These are phyloP conservation scores for Trametes villosa DNA, from an alignment of 768 basidiomycete species.

Conservation along the genomic window DNA sequence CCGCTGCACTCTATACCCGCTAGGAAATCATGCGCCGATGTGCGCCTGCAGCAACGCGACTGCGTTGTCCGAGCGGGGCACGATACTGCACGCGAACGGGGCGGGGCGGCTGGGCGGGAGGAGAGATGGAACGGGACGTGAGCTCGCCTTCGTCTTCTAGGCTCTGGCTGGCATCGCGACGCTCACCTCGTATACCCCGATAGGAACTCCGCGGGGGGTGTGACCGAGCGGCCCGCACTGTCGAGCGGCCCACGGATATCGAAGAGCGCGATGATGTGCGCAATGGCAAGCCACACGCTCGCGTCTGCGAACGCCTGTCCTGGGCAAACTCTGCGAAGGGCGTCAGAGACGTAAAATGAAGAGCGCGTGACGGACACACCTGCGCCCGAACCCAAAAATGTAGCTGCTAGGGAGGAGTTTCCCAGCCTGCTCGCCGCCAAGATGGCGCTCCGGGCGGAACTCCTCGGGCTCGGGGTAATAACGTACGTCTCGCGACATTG, in stretches of 20 bases:
- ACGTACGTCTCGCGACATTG: constrained; percentile 26
- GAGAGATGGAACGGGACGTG: not conserved
- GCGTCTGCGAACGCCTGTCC: constrained; percentile 56
- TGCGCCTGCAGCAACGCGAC: not conserved
- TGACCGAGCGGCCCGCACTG: constrained; percentile 43
- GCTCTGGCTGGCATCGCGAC: not conserved
- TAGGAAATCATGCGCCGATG: not conserved
- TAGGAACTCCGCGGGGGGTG: constrained; percentile 43
- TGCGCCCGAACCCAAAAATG: constrained; percentile 25
- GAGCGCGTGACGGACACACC: not conserved
- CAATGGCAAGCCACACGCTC: constrained; percentile 49
- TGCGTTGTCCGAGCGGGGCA: not conserved
- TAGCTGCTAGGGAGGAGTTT: constrained; percentile 16
- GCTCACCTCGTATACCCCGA: constrained; percentile 49
- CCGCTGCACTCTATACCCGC: too few species aligned
- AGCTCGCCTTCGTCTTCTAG: too few species aligned
- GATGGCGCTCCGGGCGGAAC: constrained; percentile 52
- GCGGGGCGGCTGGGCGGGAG: not conserved
- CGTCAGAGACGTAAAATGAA: not conserved
- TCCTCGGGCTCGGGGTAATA: constrained; percentile 46
- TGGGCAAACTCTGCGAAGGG: constrained; percentile 49
- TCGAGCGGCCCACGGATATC: constrained; percentile 48
- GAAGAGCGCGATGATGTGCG: constrained; percentile 47
- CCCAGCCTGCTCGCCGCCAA: constrained; percentile 28
- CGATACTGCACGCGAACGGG: not conserved